Base-by-base conservation (phyloP, 2,329 filamentous ascomycete genomes). In the Fusarium proliferatum region DNA sequence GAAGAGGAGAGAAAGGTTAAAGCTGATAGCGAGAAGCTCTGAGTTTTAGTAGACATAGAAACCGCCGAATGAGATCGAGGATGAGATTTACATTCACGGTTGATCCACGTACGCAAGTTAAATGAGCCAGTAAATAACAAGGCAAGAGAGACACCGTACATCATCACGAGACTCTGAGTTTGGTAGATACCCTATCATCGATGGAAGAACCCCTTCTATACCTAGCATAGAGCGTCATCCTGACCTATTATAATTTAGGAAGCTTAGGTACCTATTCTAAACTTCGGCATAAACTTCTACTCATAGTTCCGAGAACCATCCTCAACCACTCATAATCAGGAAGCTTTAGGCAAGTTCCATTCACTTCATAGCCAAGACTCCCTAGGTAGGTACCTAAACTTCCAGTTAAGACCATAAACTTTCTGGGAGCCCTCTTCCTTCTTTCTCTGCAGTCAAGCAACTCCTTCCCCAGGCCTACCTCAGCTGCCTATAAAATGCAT, bases 1-100 rank as follows among this genome's bases (percentile, higher is more conserved):
- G 79, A 76, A 21, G 85, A 86, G 78, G 84, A 87, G 78, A 85
- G 80, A 75, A 78, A 79, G 66, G 67, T 28, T n/a, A 79, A 77
- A 61, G 67, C 46, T 26, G 67, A 61, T 15, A 73, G 61, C n/a
- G 67, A 75, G 51, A 81, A 79, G 65, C 49, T 82, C 39, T 82
- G 72, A 75, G 46, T 38, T 36, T 28, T 36, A 23, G n/a, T 38
- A 39, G 52, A 26, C 9, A 57, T 30, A 23, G 33, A 49, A 21
- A 43, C 23, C 6, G 7, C 17, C 51, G 34, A n/a, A 41, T 55
- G 23, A n/a, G 28, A 55, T 28, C 51, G 15, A 28, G 51, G 34
- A 12, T 55, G 23, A 41, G 23, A 17, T 41, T 28, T 41, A 19
- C 23, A 41, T 52, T 52, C 16, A 36, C 17, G 21, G 17, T 52